A percentile compares a stretch with the other conserved stretches of the same genome.
These are phyloP conservation scores for Penicillium sp. DNA, from an alignment of 2,329 filamentous ascomycete species.

Conservation along the genomic window DNA sequence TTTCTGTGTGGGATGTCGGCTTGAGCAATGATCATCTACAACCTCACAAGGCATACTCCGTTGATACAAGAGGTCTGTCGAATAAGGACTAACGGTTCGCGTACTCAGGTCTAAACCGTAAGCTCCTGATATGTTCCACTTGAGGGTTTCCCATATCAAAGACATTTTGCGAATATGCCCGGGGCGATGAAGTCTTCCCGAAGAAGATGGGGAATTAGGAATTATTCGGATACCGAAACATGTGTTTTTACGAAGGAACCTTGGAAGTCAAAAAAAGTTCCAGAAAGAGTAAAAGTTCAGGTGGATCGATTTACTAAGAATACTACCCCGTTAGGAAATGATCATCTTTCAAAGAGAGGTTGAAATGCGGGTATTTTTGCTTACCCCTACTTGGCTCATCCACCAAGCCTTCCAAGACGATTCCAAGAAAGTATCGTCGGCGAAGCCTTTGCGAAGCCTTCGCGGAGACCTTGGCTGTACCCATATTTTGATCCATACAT, in stretches of 20 bases:
- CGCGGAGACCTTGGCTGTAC: not conserved
- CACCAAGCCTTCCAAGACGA: not conserved
- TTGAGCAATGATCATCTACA: constrained; percentile 2
- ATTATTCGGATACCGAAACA: not conserved
- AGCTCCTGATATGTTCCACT: not conserved
- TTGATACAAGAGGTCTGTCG: not conserved
- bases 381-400: not conserved
- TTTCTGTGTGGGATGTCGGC: not conserved
- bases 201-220: not conserved
- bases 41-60: not conserved
- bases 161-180: not conserved
- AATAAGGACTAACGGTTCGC: not conserved
- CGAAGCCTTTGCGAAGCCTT: not conserved
- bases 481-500: not conserved
- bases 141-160: not conserved
- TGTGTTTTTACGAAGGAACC: not conserved
- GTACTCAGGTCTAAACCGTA: not conserved
- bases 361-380: not conserved
- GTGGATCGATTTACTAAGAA: not conserved
- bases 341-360: not conserved
- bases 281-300: not conserved
- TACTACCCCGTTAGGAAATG: not conserved
- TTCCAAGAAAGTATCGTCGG: not conserved
- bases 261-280: not conserved
- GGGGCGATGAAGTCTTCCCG: not conserved